These are phyloP conservation scores for barrel medic (Medicago truncatula) DNA, from an alignment of 306 rosid genomes.

Conservation along the genomic window DNA sequence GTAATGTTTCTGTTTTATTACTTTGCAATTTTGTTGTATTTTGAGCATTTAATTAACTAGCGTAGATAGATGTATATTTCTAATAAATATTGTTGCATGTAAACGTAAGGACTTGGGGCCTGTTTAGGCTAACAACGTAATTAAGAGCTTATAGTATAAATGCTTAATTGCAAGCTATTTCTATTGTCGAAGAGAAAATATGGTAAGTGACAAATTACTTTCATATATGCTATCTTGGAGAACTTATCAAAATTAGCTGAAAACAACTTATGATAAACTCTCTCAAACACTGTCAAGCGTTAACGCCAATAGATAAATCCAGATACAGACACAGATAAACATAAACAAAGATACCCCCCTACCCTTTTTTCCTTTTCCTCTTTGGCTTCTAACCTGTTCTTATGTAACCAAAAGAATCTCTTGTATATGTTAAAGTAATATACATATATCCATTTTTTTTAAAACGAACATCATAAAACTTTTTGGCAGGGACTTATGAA, in stretches of 20 bases:
- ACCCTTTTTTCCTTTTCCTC: not conserved
- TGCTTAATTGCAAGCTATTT: not conserved
- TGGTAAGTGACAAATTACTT: not conserved
- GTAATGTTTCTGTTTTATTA: constrained; percentile 52
- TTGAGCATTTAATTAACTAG: constrained; percentile 11
- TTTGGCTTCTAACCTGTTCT: constrained; percentile 24
- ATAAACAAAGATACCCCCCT: constrained; percentile 1
- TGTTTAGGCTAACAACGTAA: not conserved
- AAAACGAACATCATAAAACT: constrained; percentile 2
- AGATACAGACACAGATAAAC: constrained; percentile 13
- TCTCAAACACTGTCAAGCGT: not conserved
- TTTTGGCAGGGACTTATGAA: constrained; percentile 72
- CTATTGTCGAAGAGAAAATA: not conserved
- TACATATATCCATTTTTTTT: not conserved
- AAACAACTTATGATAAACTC: not conserved
- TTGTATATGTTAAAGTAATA: not conserved
- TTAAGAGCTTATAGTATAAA: not conserved
- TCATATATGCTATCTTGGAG: not conserved
- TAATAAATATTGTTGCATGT: constrained; percentile 15
- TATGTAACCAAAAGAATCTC: constrained; percentile 22
- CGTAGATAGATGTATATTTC: not conserved
- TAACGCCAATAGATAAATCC: not conserved
- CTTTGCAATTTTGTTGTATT: constrained; percentile 26
- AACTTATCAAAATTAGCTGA: not conserved
- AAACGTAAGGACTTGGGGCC: constrained; percentile 5